Percentiles rank a stretch among this genome's conserved stretches.
phyloP scores from a whole-genome alignment of 169 alveolate genomes.

The Plasmodium gaboni region DNA sequence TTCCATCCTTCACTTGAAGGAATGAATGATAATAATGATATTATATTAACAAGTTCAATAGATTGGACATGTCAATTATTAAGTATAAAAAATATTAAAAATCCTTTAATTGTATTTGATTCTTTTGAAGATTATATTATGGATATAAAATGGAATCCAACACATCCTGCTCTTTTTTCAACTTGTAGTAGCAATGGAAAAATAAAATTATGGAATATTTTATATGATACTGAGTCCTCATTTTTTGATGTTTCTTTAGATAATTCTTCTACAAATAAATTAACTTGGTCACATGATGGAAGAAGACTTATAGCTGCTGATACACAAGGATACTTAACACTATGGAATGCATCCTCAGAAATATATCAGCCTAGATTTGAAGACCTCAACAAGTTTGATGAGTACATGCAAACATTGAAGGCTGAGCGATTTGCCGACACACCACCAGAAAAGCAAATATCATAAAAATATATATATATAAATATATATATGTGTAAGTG shows the following conservation, averaged over 20 bases:
- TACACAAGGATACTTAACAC: constrained; percentile 35
- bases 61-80: constrained; percentile 92
- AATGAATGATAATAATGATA: constrained; percentile 78
- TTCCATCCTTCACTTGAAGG: constrained; percentile 83
- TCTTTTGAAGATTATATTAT: constrained; percentile 86
- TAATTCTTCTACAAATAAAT: constrained; percentile 38
- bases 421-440: constrained; percentile 1
- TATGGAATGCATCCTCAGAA: constrained; percentile 66
- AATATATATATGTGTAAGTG: too few species aligned
- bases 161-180: constrained; percentile 63
- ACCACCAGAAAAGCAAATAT: not conserved
- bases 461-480: too few species aligned
- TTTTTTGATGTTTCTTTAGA: constrained; percentile 36
- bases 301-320: constrained; percentile 61
- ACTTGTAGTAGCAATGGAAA: constrained; percentile 63
- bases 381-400: constrained; percentile 38
- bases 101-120: constrained; percentile 83
- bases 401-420: constrained; percentile 11
- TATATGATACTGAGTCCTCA: constrained; percentile 38
- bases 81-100: constrained; percentile 81
- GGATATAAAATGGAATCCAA: constrained; percentile 89
- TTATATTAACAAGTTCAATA: constrained; percentile 87
- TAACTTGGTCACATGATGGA: constrained; percentile 76
- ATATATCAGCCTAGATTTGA: constrained; percentile 68
- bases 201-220: constrained; percentile 45